phyloP scores from a whole-genome alignment of 2,329 filamentous ascomycete genomes.

The Talaromyces sp. region DNA sequence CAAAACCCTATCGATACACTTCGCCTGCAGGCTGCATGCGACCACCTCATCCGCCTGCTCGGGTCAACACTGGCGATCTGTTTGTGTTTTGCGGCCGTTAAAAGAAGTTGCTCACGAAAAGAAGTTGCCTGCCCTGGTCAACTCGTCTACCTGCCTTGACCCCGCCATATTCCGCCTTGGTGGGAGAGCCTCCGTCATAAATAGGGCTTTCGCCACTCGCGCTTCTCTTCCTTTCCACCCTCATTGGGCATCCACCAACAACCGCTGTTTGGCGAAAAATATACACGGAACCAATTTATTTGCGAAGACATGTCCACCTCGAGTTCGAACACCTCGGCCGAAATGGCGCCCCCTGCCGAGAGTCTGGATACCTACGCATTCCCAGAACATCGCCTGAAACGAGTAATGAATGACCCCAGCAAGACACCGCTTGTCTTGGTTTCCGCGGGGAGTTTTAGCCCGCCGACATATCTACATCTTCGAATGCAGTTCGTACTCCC shows the following conservation, averaged over 20 bases:
- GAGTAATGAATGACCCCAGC: constrained; percentile 43
- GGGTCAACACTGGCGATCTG: not conserved
- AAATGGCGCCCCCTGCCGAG: constrained; percentile 20
- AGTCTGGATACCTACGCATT: constrained; percentile 40
- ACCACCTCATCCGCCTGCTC: not conserved
- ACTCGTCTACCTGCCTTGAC: not conserved
- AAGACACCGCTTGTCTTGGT: constrained; percentile 46
- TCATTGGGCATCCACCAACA: not conserved
- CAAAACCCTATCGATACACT: not conserved
- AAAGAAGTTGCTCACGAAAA: not conserved
- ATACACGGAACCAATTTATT: not conserved
- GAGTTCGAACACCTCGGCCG: constrained; percentile 20
- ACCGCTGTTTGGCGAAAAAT: not conserved
- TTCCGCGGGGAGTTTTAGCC: constrained; percentile 61
- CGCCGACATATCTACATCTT: constrained; percentile 61
- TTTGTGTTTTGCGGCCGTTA: not conserved
- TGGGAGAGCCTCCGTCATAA: not conserved
- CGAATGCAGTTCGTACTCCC: constrained; percentile 16
- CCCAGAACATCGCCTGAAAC: constrained; percentile 42
- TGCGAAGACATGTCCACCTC: not conserved
- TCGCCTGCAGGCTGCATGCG: not conserved
- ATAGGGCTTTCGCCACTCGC: not conserved
- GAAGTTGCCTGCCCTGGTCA: not conserved
- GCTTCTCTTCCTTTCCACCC: not conserved
- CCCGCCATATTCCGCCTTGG: not conserved